Evolutionary conservation across 352 stramenopile genomes (phyloP), one percentile per base, ranked within the genome.

Genomic region (Plasmopara muralis): DNA sequence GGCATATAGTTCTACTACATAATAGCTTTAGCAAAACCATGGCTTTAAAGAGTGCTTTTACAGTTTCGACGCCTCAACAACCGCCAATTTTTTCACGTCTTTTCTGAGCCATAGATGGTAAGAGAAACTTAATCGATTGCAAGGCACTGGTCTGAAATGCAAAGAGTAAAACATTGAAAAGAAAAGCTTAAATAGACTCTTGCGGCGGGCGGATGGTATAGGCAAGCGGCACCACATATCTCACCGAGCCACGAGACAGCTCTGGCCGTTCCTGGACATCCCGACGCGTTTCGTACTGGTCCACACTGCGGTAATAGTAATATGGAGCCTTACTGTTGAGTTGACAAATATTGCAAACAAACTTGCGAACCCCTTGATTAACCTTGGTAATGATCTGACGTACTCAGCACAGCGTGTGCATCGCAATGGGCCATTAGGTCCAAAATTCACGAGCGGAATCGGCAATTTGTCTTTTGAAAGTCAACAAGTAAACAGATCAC

Each of bases 291-390:
- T 83, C 84, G 38, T 89, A 85, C 58, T 90, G 82, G 57, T 95
- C 85, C 60, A 92, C 77, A 43, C 70, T 85, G 74, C 85, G 89
- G 57, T 93, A 89, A 56, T 95, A 96, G 40, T 93, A 76, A 0
- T 78, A 72, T 9, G 85, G 82, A 6, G 83, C 88, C 52, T 93
- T 74, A 62, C 93, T 95, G 55, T 80, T 60, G 4, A 92, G 73
- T 49, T 72, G 67, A 55, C 86, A 96, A 55, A 96, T 87, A 66
- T 95, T 94, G 73, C 86, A 96, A 25, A 89, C 77, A 55, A 93
- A 96, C 57, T 88, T 87, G 55, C 76, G 74, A 1, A 79, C 85
- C 43, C 70, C 78, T 52, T 95, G 73, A 42, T 88, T 86, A 60
- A 91, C 95, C 56, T 87, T 87, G 29, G 78, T 92, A 55, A 89